A percentile compares a stretch with the other conserved stretches of the same genome.
phyloP scores from a whole-genome alignment of 257 asterid species.

The Fraxinus anomala region DNA sequence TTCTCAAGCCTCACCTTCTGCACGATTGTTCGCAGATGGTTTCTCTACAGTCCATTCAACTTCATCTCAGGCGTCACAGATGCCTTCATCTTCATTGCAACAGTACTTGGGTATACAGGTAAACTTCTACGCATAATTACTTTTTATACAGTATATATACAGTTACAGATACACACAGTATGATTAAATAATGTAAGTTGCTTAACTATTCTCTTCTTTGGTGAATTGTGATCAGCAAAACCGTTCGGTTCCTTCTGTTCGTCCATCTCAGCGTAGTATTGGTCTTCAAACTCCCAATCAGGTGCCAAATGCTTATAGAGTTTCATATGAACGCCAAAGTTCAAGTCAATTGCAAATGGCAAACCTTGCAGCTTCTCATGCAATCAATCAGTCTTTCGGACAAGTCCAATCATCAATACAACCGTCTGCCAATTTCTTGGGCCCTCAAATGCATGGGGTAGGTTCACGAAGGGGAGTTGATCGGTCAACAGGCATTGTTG shows the following conservation, averaged over 20 bases:
- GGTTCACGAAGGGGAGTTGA: constrained; percentile 31
- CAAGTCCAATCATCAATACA: constrained; percentile 32
- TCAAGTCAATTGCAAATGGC: constrained; percentile 31
- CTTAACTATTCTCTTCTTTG: constrained; percentile 23
- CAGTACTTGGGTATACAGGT: constrained; percentile 47
- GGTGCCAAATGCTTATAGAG: constrained; percentile 37
- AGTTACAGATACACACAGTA: background rate
- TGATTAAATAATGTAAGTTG: background rate
- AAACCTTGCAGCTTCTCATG: constrained; percentile 31
- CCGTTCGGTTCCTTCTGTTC: constrained; percentile 25
- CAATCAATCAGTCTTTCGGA: constrained; percentile 39
- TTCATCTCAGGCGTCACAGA: constrained; percentile 34
- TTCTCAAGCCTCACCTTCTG: constrained; percentile 42
- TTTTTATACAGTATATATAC: background rate
- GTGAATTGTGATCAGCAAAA: constrained; percentile 39
- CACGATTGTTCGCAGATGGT: constrained; percentile 22
- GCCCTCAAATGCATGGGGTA: constrained; percentile 33
- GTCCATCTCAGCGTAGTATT: constrained; percentile 35
- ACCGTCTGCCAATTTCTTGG: constrained; percentile 32
- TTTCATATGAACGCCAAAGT: constrained; percentile 31
- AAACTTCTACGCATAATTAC: background rate
- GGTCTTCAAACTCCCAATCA: constrained; percentile 39
- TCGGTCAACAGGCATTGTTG: constrained; percentile 25
- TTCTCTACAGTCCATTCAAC: constrained; percentile 30
- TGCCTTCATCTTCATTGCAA: constrained; percentile 36